Percentiles rank a stretch among this genome's conserved stretches.
Conservation (phyloP, 1,139 yeast species). For the Wickerhamomyces sp. region DNA sequence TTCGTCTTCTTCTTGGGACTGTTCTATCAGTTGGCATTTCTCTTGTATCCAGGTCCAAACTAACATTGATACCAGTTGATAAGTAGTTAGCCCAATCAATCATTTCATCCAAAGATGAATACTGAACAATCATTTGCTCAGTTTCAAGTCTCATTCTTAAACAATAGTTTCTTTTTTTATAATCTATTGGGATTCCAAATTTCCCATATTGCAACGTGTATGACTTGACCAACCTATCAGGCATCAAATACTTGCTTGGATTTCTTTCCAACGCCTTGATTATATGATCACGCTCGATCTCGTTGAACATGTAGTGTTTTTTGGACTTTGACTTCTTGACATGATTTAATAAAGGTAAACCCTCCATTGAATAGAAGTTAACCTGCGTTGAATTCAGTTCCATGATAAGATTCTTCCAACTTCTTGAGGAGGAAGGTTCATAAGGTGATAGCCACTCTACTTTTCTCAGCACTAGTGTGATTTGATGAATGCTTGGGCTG, state of each 20-base stretch:
- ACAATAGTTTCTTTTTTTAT: conserved; percentile 37
- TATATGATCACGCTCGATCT: conserved; percentile 28
- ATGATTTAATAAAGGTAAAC: conserved; percentile 16
- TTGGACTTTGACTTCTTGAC: conserved; percentile 14
- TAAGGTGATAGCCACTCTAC: conserved; percentile 65
- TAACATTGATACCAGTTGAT: conserved; percentile 56
- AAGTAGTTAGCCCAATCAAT: conserved; percentile 62
- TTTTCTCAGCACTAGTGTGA: conserved; percentile 50
- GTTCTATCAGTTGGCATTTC: conserved; percentile 65
- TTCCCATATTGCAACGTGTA: conserved; percentile 68
- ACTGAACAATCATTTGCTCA: conserved; percentile 60
- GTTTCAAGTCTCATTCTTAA: conserved; percentile 60
- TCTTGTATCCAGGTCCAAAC: conserved; percentile 55
- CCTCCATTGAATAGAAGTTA: conserved; percentile 47
- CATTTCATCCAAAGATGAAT: conserved; percentile 50
- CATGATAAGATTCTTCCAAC: conserved; percentile 60
- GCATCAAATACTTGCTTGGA: conserved; percentile 27
- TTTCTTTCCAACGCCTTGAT: conserved; percentile 23
- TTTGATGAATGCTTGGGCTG: conserved; percentile 52
- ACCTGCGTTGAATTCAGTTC: conserved; percentile 74
- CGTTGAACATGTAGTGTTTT: conserved; percentile 20
- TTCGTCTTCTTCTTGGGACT: conserved; percentile 64
- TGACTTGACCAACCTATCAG: conserved; percentile 40
- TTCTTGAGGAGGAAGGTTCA: conserved; percentile 52
- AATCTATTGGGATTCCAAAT: conserved; percentile 67